A percentile compares a stretch with the other conserved stretches of the same genome.
Evolutionary conservation across 1,284 basidiomycete genomes (phyloP).

Genomic region (Ceratobasidium sp.): DNA sequence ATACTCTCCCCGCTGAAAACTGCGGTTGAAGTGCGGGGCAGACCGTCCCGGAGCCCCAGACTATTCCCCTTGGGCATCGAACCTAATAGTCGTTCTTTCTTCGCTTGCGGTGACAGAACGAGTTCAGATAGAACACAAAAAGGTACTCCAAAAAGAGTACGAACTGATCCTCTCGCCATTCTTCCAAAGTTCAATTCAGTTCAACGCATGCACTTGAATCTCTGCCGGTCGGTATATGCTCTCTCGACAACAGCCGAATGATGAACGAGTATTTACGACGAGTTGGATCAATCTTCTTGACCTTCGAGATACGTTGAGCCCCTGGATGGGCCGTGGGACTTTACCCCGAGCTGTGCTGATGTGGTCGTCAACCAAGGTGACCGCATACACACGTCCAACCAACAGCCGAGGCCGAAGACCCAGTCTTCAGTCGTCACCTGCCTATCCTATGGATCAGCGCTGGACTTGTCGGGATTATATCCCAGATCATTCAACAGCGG

Average conservation of each 20-base stretch:
- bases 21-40: slow-evolving; percentile 18
- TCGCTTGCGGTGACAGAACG: slow-evolving; percentile 4
- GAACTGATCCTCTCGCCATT: neutral
- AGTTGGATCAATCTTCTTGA: neutral
- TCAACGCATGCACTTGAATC: neutral
- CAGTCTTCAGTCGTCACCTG: neutral
- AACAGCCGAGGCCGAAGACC: neutral
- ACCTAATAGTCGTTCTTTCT: neutral
- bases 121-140: neutral
- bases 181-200: slow-evolving; percentile 9
- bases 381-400: neutral
- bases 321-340: neutral
- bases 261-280: neutral
- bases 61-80: neutral
- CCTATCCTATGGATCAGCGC: neutral
- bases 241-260: slow-evolving; percentile 21
- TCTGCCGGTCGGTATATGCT: neutral
- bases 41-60: slow-evolving; percentile 4
- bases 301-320: neutral
- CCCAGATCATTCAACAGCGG: neutral
- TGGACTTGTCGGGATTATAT: slow-evolving; percentile 7
- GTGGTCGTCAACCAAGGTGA: neutral
- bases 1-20: slow-evolving; percentile 18
- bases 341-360: neutral
- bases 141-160: neutral